phyloP scores from a whole-genome alignment of 495 filamentous ascomycete genomes.

The Hypoxylon lenormandii region DNA sequence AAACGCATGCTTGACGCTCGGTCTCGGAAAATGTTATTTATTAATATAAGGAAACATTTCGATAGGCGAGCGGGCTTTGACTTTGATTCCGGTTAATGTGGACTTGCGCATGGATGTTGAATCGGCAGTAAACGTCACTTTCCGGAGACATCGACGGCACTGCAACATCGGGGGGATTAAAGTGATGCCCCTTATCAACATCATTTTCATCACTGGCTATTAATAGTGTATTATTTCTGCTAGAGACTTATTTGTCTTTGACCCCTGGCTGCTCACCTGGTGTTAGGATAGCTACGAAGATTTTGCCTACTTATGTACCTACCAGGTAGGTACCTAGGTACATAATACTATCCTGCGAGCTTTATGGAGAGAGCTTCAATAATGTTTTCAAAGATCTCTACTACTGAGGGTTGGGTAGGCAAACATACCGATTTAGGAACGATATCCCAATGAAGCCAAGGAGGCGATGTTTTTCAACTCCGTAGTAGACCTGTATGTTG shows the following conservation, averaged over 20 bases:
- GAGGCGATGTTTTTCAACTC: neutral
- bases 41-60: constrained; percentile 49
- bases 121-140: neutral
- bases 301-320: too few species aligned
- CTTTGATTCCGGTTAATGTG: constrained; percentile 51
- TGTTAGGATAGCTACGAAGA: too few species aligned
- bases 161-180: neutral
- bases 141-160: neutral
- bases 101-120: constrained; percentile 23
- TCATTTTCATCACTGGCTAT: neutral
- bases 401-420: too few species aligned
- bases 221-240: neutral
- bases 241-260: too few species aligned
- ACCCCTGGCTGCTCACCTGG: too few species aligned
- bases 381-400: too few species aligned
- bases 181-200: neutral
- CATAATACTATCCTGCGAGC: neutral
- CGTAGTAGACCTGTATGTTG: neutral
- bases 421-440: neutral
- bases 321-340: too few species aligned
- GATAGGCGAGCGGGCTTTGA: constrained; percentile 43
- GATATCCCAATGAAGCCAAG: neutral
- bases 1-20: constrained; percentile 29
- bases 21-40: constrained; percentile 41
- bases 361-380: neutral